Percentiles rank a stretch among this genome's conserved stretches.
Conservation (phyloP, 2,329 filamentous ascomycete species). For the Fusarium oligoseptatum region DNA sequence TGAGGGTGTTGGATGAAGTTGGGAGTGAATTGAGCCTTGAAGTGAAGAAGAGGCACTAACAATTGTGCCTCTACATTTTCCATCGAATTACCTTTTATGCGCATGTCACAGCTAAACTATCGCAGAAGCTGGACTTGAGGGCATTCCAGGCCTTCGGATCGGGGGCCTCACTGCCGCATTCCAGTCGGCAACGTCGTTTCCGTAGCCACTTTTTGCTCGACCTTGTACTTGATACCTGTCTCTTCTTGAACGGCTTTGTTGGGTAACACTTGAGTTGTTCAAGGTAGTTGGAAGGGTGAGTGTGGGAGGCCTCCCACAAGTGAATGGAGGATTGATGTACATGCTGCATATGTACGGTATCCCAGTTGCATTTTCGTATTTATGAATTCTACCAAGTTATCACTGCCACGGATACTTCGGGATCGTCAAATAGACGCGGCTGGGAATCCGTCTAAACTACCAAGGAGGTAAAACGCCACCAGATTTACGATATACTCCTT, state of each 20-base stretch:
- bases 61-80: not conserved
- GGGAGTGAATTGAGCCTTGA: not conserved
- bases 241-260: not conserved
- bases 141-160: constrained; percentile 5
- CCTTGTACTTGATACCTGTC: not conserved
- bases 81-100: not conserved
- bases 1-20: not conserved
- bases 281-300: not conserved
- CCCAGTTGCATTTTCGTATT: not conserved
- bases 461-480: not conserved
- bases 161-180: not conserved
- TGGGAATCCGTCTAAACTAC: too few relatives aligned
- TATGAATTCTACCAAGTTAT: not conserved
- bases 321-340: not conserved
- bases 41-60: not conserved
- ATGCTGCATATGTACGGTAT: not conserved
- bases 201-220: not conserved
- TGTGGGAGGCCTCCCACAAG: not conserved
- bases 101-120: constrained; percentile 1
- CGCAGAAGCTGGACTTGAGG: not conserved
- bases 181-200: constrained; percentile 7
- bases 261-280: not conserved
- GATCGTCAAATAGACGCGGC: not conserved
- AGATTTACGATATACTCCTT: not conserved
- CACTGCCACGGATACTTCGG: not conserved